A percentile compares a stretch with the other conserved stretches of the same genome.
phyloP scores from a whole-genome alignment of 1,284 basidiomycete genomes.

The Fomitiporia mediterranea region DNA sequence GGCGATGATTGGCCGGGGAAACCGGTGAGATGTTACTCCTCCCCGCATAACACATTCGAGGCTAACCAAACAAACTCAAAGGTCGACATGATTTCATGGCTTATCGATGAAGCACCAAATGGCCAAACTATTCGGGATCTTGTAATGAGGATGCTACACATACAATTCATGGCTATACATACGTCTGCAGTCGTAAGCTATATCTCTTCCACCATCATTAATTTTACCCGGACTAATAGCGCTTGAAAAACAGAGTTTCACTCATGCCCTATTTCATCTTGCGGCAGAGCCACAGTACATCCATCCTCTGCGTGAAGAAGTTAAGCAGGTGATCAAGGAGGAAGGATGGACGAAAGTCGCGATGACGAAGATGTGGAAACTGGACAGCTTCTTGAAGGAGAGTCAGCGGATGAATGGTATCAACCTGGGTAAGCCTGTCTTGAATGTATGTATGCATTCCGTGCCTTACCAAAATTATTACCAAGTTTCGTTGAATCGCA shows the following conservation, averaged over 20 bases:
- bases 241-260: conserved; percentile 30
- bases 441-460: no score
- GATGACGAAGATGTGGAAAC: conserved; percentile 39
- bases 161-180: conserved; percentile 33
- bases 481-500: conserved; percentile 17
- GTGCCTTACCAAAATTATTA: neutral
- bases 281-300: conserved; percentile 39
- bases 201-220: conserved; percentile 23
- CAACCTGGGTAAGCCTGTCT: conserved; percentile 20
- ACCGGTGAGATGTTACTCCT: conserved; percentile 19
- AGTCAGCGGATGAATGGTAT: conserved; percentile 35
- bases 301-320: conserved; percentile 41
- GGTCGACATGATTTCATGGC: conserved; percentile 17
- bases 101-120: conserved; percentile 17
- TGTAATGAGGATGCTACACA: conserved; percentile 24
- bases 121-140: conserved; percentile 16
- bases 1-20: conserved; percentile 26
- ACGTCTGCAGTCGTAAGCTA: conserved; percentile 27
- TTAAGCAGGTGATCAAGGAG: conserved; percentile 31
- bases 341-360: conserved; percentile 45
- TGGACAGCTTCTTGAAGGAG: conserved; percentile 50
- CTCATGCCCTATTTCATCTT: conserved; percentile 37
- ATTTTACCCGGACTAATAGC: conserved; percentile 24
- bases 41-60: neutral
- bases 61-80: conserved; percentile 30